Evolutionary conservation across 768 basidiomycete genomes (phyloP), one percentile per base, ranked within the genome.

Genomic region (Tylopilus vinaceipallidus): DNA sequence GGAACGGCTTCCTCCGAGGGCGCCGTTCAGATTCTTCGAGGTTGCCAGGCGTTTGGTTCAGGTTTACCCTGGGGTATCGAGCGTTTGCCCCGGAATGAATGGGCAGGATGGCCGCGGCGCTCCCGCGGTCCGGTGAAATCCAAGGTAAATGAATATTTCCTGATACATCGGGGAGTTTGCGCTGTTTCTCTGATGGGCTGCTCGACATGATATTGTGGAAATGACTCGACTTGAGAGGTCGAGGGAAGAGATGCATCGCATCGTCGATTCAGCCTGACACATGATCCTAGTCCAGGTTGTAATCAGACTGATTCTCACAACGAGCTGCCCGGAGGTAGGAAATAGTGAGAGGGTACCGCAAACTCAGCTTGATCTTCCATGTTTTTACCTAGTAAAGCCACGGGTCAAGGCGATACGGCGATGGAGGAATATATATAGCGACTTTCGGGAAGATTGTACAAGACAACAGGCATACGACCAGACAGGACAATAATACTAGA

Each of bases 381-480:
- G 34, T 29, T 42, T 45, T 45, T 26, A 39, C 27, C 37, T 6
- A 6, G 27, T 34, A 32, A 34, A 26, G 8, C 22, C 33, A 47
- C 32, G 40, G 40, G 45, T 41, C 43, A 46, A 44, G 5, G 36
- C 22, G 51, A 54, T 35, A 52, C 40, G 24, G 37, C 24, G 22
- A 22, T 29, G 42, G 49, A 46, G 46, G 24, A 44, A 42, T 45
- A 57, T 60, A 51, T 54, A 55, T 50, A 56, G 55, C 30, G 36
- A 33, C 33, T 49, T 54, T 63, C 41, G 20, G 38, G 37, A 55
- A 42, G 54, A 51, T 50, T 57, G 50, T 67, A 66, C 62, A 63
- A 24, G 40, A 52, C 12, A 54, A 36, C 22, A 42, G 39, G 35
- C 56, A 68, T 64, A 67, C 49, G 35, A 24, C 50, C 33, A 50